These are phyloP conservation scores for Ceratocystis cacaofunesta DNA, from an alignment of 2,329 filamentous ascomycete species.

Conservation along the genomic window DNA sequence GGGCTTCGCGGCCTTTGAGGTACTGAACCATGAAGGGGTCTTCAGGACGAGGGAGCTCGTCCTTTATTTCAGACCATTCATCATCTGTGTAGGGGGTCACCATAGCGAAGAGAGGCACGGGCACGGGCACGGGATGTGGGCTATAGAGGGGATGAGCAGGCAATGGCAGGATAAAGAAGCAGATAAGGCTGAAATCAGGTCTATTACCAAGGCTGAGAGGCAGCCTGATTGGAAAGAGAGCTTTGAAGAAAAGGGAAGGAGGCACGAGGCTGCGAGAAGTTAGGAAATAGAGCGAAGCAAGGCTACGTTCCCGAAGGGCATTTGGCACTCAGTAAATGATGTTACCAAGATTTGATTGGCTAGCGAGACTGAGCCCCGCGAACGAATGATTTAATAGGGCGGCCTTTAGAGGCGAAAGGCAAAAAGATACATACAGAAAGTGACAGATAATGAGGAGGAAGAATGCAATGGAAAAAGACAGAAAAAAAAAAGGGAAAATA, in stretches of 20 bases:
- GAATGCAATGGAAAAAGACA: too few species aligned
- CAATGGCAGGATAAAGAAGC: not conserved
- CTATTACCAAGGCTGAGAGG: not conserved
- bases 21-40: constrained; percentile 78
- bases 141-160: too few species aligned
- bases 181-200: not conserved
- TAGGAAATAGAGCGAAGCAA: not conserved
- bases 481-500: not conserved
- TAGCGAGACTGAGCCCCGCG: not conserved
- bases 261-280: not conserved
- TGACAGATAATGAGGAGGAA: too few species aligned
- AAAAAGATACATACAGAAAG: too few species aligned
- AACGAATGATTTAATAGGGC: not conserved
- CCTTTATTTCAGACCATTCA: constrained; percentile 43
- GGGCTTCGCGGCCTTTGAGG: constrained; percentile 54
- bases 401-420: too few species aligned
- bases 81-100: constrained; percentile 35
- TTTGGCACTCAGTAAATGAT: not conserved
- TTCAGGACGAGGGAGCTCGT: constrained; percentile 40
- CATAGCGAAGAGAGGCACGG: not conserved
- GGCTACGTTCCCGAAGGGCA: not conserved
- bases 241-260: not conserved
- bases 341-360: not conserved
- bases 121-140: not conserved
- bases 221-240: not conserved